Percentiles rank a stretch among this genome's conserved stretches.
Evolutionary conservation across 139 green algal species (phyloP).

Genomic region (Chlamydomonas schloesseri): DNA sequence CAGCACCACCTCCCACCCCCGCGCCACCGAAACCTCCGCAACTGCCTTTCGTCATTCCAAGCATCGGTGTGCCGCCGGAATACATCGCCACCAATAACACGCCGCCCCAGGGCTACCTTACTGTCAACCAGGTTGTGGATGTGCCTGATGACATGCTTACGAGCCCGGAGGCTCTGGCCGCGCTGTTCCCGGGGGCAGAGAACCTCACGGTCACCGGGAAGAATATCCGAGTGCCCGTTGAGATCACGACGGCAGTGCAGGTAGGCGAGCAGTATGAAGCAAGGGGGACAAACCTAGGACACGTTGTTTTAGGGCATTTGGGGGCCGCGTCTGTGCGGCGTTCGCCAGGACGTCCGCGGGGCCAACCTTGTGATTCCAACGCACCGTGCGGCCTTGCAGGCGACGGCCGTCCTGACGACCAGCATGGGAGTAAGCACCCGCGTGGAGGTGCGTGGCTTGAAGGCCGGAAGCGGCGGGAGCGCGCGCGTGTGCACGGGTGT

Average conservation of each 20-base stretch:
- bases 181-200: neutral
- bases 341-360: no score
- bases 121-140: neutral
- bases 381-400: no score
- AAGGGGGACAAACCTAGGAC: no score
- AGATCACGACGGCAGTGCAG: neutral
- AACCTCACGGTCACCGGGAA: neutral
- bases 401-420: neutral
- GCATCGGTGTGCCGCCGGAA: neutral
- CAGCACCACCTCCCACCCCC: no score
- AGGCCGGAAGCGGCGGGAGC: no score
- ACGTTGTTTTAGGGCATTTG: no score
- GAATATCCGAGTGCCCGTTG: neutral
- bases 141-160: neutral
- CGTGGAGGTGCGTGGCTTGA: neutral
- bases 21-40: no score
- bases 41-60: neutral
- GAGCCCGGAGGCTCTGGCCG: neutral
- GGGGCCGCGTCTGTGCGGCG: no score
- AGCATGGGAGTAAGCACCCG: neutral
- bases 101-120: neutral
- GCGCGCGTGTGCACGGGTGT: no score
- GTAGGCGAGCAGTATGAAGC: no score
- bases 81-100: neutral
- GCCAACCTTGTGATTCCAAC: no score